phyloP scores from a whole-genome alignment of 139 green algal species.

The Gonium pectorale region DNA sequence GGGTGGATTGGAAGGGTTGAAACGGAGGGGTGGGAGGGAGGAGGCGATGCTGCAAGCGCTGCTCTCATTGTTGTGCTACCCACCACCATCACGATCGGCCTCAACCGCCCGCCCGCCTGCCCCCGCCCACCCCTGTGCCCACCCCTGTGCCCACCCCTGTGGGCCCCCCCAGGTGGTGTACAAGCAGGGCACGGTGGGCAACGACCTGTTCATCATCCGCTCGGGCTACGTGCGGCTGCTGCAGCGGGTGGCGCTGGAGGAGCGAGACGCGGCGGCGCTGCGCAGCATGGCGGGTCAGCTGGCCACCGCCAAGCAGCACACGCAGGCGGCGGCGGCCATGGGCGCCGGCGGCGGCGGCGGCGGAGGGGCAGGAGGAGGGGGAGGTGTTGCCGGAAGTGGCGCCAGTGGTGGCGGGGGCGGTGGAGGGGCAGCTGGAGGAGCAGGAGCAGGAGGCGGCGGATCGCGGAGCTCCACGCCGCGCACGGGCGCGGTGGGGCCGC shows the following conservation, averaged over 20 bases:
- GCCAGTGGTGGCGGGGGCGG: too few species aligned
- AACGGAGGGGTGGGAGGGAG: too few species aligned
- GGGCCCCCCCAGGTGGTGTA: conserved; percentile 29
- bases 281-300: conserved; percentile 19
- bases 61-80: too few species aligned
- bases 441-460: too few species aligned
- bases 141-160: not conserved
- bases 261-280: not conserved
- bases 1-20: too few species aligned
- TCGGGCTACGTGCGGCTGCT: conserved; percentile 40
- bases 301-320: not conserved
- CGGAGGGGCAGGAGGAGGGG: not conserved
- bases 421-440: not conserved
- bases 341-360: not conserved
- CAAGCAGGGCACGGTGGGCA: conserved; percentile 33
- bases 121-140: not conserved
- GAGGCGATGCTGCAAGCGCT: too few species aligned
- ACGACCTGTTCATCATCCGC: conserved; percentile 36
- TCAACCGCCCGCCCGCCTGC: not conserved
- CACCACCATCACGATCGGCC: too few species aligned
- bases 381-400: too few species aligned
- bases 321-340: conserved; percentile 7
- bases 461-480: not conserved
- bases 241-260: conserved; percentile 33
- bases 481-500: too few species aligned